Evolutionary conservation across 2,329 filamentous ascomycete genomes (phyloP).

Genomic region (Pseudonectria buxi): DNA sequence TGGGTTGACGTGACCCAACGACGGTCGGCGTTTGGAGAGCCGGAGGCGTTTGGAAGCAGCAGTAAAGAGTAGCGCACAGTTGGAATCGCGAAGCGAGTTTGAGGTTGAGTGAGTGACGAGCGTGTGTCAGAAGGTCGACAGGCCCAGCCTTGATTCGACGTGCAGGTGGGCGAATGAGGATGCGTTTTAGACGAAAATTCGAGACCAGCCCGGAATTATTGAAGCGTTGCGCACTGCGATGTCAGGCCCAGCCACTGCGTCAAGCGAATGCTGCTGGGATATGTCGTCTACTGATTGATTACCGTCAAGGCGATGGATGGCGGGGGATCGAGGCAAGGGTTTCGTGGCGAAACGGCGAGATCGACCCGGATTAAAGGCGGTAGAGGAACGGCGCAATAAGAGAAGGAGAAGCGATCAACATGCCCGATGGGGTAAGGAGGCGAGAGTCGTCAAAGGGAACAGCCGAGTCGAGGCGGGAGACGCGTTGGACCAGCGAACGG

Average conservation of each 20-base stretch:
- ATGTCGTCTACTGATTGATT: constrained; percentile 20
- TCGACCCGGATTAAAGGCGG: constrained; percentile 34
- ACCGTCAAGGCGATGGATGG: constrained; percentile 35
- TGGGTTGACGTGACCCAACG: constrained; percentile 19
- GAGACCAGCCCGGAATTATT: constrained; percentile 43
- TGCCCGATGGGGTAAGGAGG: constrained; percentile 14
- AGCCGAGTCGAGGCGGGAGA: constrained; percentile 19
- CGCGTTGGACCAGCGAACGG: constrained; percentile 16
- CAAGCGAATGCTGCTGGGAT: constrained; percentile 36
- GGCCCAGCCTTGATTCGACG: constrained; percentile 29
- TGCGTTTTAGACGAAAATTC: constrained; percentile 25
- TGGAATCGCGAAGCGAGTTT: constrained; percentile 4
- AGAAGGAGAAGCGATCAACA: constrained; percentile 24
- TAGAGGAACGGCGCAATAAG: constrained; percentile 34
- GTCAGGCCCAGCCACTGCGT: constrained; percentile 35
- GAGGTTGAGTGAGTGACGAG: constrained; percentile 6
- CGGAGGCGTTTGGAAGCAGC: constrained; percentile 8
- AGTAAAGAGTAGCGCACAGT: constrained; percentile 6
- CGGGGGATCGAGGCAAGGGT: constrained; percentile 25
- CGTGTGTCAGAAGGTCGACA: constrained; percentile 16
- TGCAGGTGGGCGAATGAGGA: constrained; percentile 1
- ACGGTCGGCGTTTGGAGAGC: constrained; percentile 16
- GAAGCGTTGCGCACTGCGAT: constrained; percentile 23
- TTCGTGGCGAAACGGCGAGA: constrained; percentile 20
- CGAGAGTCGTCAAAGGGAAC: constrained; percentile 21